A percentile compares a stretch with the other conserved stretches of the same genome.
Evolutionary conservation across 768 basidiomycete genomes (phyloP).

Genomic region (Cyclocybe aegerita): DNA sequence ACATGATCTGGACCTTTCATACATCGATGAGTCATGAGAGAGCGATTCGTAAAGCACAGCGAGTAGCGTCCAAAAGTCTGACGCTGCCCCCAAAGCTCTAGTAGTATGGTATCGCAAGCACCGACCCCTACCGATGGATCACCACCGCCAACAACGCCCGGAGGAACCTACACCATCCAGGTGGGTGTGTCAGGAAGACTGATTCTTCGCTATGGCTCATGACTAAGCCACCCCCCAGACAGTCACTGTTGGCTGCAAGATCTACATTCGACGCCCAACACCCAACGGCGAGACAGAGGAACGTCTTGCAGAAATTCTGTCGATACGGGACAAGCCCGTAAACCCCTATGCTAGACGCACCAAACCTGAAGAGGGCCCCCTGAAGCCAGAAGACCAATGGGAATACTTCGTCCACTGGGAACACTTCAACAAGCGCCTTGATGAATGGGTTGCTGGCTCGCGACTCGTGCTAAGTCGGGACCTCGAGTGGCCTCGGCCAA

Average conservation of each 20-base stretch:
- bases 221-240: slow-evolving; percentile 45
- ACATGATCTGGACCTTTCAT: no score
- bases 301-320: slow-evolving; percentile 93
- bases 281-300: slow-evolving; percentile 79
- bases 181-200: slow-evolving; percentile 39
- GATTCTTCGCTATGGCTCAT: slow-evolving; percentile 17
- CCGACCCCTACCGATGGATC: slow-evolving; percentile 39
- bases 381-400: slow-evolving; percentile 71
- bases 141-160: slow-evolving; percentile 68
- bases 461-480: slow-evolving; percentile 83
- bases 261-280: slow-evolving; percentile 83
- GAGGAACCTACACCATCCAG: slow-evolving; percentile 76
- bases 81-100: no score
- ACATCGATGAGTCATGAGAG: no score
- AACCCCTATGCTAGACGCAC: slow-evolving; percentile 56
- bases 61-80: no score
- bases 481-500: slow-evolving; percentile 95
- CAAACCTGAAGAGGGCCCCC: slow-evolving; percentile 36
- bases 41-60: no score
- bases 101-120: slow-evolving; percentile 36
- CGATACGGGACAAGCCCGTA: slow-evolving; percentile 84
- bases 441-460: slow-evolving; percentile 93
- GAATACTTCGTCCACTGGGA: slow-evolving; percentile 99
- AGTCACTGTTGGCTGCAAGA: slow-evolving; percentile 91
- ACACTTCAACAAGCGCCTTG: slow-evolving; percentile 97